Evolutionary conservation across 2,329 filamentous ascomycete species (phyloP), one percentile per base, ranked within the genome.

Genomic region (Emmonsia crescens): DNA sequence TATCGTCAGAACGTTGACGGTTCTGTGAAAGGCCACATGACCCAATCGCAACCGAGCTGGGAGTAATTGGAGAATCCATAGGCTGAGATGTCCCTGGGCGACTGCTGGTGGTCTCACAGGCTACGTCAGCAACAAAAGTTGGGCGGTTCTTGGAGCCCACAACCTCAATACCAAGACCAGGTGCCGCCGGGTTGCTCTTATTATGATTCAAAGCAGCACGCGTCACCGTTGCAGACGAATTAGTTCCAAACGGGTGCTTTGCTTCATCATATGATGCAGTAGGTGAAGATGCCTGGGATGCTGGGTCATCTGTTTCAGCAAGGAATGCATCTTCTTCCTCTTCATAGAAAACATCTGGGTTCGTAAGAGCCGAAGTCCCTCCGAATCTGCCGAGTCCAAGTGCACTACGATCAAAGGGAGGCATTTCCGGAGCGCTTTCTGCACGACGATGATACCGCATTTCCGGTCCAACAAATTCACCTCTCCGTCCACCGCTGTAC

Each of bases 311-410:
- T 21, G 58, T 63, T 60, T 63, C 71, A 29, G 76, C 77, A 29
- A 79, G 65, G 62, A 79, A 79, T 10, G 76, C 77, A 67, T 80
- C 78, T 62, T 80, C 78, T 63, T 80, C 78, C 64, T 80, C 77
- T 65, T 80, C 78, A 55, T 80, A 76, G 62, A 80, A 79, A 4
- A 80, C 78, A 65, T 80, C 78, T 5, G 73, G 72, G 48, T 75
- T 74, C 57, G 76, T 73, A 58, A 79, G 68, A 1, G 72, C 68
- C 8, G 74, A 67, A 49, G 70, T 73, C 31, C 73, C 76, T 16
- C 72, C 71, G 33, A 79, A 67, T 8, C 76, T 73, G 52, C 70
- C 69, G 27, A 71, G 68, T 29, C 68, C 69, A 51, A 80, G 71
- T 46, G 70, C 68, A 61, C 70, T 74, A 57, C 77, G 75, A 64